Base-by-base conservation (phyloP, 2,329 filamentous ascomycete genomes). In the Neofusicoccum ribis region DNA sequence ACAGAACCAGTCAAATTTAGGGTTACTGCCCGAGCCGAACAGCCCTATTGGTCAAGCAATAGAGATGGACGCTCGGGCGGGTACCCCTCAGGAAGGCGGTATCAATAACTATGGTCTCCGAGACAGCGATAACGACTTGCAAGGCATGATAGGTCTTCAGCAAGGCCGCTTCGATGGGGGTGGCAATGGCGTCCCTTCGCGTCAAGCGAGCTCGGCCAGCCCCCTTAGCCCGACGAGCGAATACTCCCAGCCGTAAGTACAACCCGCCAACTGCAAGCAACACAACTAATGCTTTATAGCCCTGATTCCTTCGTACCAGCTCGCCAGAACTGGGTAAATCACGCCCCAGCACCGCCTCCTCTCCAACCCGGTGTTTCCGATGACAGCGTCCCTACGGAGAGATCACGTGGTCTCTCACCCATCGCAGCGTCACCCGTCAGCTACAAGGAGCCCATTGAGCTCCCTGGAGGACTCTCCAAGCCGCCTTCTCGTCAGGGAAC, bases 111-210 rank as follows among this genome's bases (percentile, higher is more conserved):
- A 79, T 59, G 80, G 80, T 5, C 65, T 83, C 34, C 75, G 80
- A 56, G 89, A 91, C 62, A 90, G 86, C 69, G 89, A 93, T 72
- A 84, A 84, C 1, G 90, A 92, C 74, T 88, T 92, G 63, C 86
- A 86, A 63, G 90, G 89, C 60, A 91, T 92, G 88, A 83, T 92
- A 39, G 87, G 86, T 36, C 78, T 92, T 65, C 90, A 92, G 72
- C 88, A 91, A 66, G 71, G 70, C 37, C 51, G 63, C 37, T 75
- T 76, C 56, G 68, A 70, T 6, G 69, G 70, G 27, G 27, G 27
- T 17, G 67, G 72, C 43, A 70, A 73, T 44, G 43, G 27, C 15
- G 70, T 72, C 46, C 71, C 70, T 23, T 70, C 70, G 37, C 70
- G 70, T n/a, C 46, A 44, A 12, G 20, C 72, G 2, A 68, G 70